Evolutionary conservation across 306 rosid species (phyloP), one percentile per base, ranked within the genome.

Genomic region (Fragaria iinumae): DNA sequence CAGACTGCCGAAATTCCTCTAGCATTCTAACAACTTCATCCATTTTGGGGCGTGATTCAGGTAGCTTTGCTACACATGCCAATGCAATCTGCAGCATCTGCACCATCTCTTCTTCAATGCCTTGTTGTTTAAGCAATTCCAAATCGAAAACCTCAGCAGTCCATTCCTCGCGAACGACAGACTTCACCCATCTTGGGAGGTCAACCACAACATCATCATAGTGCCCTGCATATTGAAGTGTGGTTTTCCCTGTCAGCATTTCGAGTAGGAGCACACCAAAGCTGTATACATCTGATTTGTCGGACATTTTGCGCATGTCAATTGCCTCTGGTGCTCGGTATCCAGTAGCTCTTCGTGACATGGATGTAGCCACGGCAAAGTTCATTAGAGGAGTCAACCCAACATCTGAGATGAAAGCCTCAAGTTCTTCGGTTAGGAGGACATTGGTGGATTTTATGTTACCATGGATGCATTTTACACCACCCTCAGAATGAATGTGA

Each of bases 121-220:
- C 77, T 16, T 77, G 84, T 5, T 87, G 88, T 75, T 84, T 83
- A 34, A 92, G 74, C 65, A 92, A 80, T 86, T 92, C 97, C 73
- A 85, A 88, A 47, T 90, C 97, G 25, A 92, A 92, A 21, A 92
- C 96, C 81, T 92, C 97, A 13, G 96, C 90, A 4, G 96, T 92
- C 97, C 97, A 92, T 72, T 92, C 97, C 82, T 92, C 97, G 1
- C 96, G 86, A 12, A 92, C 97, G 23, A 92, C 96, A 60, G 97
- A 92, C 48, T 76, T 80, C 53, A 92, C 97, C 97, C 97, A 92
- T 62, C 92, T 87, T 14, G 97, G 97, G 39, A 92, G 93, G 77
- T 92, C 97, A 36, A 88, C 88, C 56, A 88, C 87, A 41, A 80
- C 88, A 3, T 85, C 85, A 5, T 90, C 91, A 49, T 81, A 55